Percentiles rank a stretch among this genome's conserved stretches.
Conservation (phyloP, 2,329 filamentous ascomycete genomes). For the Colletotrichum sp. region DNA sequence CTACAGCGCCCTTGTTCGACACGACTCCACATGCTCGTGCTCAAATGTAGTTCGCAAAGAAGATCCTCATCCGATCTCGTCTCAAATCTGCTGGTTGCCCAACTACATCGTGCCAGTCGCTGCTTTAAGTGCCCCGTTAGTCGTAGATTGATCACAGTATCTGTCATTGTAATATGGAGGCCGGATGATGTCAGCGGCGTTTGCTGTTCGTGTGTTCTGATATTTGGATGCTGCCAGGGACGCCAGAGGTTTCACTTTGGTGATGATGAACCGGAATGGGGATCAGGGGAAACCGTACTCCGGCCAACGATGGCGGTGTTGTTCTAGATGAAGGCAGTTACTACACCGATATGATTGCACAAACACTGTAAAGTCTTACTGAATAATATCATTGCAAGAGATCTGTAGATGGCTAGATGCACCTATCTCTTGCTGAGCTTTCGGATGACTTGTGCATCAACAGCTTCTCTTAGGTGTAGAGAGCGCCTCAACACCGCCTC, state of each 20-base stretch:
- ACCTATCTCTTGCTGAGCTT: not conserved
- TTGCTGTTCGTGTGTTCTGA: not conserved
- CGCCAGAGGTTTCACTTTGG: not conserved
- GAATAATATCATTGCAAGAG: not conserved
- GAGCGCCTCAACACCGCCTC: not conserved
- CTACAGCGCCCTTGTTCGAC: not conserved
- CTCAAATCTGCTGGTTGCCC: not conserved
- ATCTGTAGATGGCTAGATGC: not conserved
- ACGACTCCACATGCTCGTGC: not conserved
- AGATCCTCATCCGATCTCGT: not conserved
- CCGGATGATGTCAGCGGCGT: not conserved
- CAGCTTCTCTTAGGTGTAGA: not conserved
- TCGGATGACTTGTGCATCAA: not conserved
- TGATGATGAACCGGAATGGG: not conserved
- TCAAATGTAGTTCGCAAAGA: not conserved
- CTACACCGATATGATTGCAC: not conserved
- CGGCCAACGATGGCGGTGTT: not conserved
- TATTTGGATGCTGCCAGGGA: not conserved
- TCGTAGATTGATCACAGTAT: not conserved
- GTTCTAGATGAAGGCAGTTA: not conserved
- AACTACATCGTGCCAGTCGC: not conserved
- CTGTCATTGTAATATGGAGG: not conserved
- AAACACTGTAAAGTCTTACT: not conserved
- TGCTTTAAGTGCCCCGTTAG: not conserved
- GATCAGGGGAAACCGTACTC: not conserved